Evolutionary conservation across 1,139 yeast species (phyloP).

Genomic region (Nakaseomyces uthaithaninus): DNA sequence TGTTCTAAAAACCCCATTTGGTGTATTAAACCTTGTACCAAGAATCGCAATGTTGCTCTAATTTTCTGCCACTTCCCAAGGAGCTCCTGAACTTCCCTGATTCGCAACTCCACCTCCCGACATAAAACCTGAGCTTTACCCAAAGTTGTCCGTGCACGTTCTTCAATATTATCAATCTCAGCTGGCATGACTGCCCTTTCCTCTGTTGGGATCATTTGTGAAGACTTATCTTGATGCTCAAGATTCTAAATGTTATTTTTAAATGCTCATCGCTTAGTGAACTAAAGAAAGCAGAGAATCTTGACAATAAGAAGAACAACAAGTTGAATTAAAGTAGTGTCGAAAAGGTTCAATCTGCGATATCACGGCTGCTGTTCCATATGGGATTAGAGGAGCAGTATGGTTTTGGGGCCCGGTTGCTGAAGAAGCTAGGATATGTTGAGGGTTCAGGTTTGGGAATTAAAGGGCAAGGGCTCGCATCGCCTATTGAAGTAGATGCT

Average conservation of each 20-base stretch:
- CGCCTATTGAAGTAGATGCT: conserved; percentile 64
- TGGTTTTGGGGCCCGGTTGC: conserved; percentile 78
- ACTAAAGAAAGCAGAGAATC: not conserved
- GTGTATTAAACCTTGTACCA: conserved; percentile 31
- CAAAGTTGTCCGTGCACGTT: conserved; percentile 33
- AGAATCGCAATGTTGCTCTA: conserved; percentile 29
- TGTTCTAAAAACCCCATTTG: conserved; percentile 32
- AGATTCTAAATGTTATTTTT: no score
- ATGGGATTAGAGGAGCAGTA: conserved; percentile 34
- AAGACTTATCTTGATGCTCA: conserved; percentile 9
- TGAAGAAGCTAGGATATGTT: conserved; percentile 81
- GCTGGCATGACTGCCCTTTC: no score
- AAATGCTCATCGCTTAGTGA: not conserved
- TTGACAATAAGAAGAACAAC: no score
- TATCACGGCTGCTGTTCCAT: no score
- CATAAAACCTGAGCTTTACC: conserved; percentile 34
- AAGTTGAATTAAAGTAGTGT: no score
- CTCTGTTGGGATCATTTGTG: no score
- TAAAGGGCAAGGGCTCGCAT: conserved; percentile 59
- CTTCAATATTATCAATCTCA: conserved; percentile 23
- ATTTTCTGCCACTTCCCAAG: conserved; percentile 22
- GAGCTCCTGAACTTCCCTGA: conserved; percentile 21
- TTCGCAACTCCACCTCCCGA: conserved; percentile 30
- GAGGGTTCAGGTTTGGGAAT: conserved; percentile 79
- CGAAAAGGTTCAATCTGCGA: no score